Percentiles rank a stretch among this genome's conserved stretches.
Evolutionary conservation across 2,329 filamentous ascomycete genomes (phyloP).

Genomic region (Ophiocordyceps camponoti-saundersi): DNA sequence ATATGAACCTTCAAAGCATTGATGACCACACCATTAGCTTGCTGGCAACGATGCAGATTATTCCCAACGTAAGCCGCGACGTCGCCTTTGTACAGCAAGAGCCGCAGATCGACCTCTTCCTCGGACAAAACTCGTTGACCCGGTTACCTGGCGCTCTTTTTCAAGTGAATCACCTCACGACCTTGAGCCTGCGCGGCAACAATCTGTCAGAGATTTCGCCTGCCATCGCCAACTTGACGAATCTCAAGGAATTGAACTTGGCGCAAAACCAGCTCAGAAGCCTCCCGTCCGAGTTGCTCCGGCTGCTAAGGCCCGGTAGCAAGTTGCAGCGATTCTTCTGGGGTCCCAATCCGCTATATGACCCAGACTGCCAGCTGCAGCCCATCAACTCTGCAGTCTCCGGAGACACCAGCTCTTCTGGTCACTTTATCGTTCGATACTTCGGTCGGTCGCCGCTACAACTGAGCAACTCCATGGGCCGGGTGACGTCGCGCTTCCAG

Average conservation of each 20-base stretch:
- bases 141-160: slow-evolving; percentile 44
- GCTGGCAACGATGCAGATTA: slow-evolving; percentile 34
- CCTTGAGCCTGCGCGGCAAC: slow-evolving; percentile 51
- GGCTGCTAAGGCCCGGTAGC: slow-evolving; percentile 28
- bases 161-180: slow-evolving; percentile 41
- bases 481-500: slow-evolving; percentile 12
- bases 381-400: slow-evolving; percentile 1
- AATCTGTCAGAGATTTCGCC: slow-evolving; percentile 42
- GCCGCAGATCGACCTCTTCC: slow-evolving; percentile 41
- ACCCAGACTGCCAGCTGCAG: slow-evolving; percentile 13
- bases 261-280: slow-evolving; percentile 43
- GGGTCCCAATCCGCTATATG: slow-evolving; percentile 46
- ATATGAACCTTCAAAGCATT: slow-evolving; percentile 31
- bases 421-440: not conserved
- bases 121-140: slow-evolving; percentile 40
- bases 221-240: slow-evolving; percentile 37
- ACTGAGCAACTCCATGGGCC: slow-evolving; percentile 12
- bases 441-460: slow-evolving; percentile 15
- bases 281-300: slow-evolving; percentile 46
- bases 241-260: slow-evolving; percentile 46
- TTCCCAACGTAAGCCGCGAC: slow-evolving; percentile 35
- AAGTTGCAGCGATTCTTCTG: slow-evolving; percentile 35
- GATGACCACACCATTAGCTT: slow-evolving; percentile 39
- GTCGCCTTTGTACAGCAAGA: slow-evolving; percentile 43
- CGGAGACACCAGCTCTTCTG: not conserved